Evolutionary conservation across 2,329 filamentous ascomycete genomes (phyloP).

Genomic region (Calonectria crousiana): DNA sequence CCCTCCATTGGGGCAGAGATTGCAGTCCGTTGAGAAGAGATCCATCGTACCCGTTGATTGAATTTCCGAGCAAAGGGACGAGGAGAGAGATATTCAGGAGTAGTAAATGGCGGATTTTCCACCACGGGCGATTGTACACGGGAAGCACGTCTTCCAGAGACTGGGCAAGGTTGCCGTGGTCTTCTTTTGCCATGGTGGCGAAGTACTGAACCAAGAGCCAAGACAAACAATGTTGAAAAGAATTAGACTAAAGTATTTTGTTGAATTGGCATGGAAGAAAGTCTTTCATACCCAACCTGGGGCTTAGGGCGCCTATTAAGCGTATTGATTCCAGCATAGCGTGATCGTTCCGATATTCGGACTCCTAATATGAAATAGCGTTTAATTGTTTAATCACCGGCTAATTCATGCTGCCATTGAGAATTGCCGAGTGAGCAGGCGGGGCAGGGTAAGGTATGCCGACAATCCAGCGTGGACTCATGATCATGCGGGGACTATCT

Average conservation of each 20-base stretch:
- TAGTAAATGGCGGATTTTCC: not conserved
- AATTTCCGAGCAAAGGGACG: not conserved
- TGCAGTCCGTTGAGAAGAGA: not conserved
- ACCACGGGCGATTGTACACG: not conserved
- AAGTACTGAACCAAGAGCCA: too few species aligned
- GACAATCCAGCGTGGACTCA: not conserved
- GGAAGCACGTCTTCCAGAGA: too few species aligned
- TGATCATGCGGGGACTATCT: too few species aligned
- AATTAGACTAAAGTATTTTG: too few species aligned
- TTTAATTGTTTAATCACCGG: not conserved
- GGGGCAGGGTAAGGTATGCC: not conserved
- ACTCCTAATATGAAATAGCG: not conserved
- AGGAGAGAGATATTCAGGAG: not conserved
- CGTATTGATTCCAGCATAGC: not conserved
- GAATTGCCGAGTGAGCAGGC: not conserved
- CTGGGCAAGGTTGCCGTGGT: not conserved
- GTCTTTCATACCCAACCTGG: too few species aligned
- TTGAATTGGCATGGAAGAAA: too few species aligned
- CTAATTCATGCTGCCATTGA: not conserved
- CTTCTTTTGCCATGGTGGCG: too few species aligned
- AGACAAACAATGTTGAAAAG: too few species aligned
- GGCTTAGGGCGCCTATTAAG: too few species aligned
- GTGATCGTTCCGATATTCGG: not conserved
- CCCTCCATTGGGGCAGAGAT: not conserved
- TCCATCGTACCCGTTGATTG: not conserved